Base-by-base conservation (phyloP, 1,139 yeast genomes). In the Pichia sp. region DNA sequence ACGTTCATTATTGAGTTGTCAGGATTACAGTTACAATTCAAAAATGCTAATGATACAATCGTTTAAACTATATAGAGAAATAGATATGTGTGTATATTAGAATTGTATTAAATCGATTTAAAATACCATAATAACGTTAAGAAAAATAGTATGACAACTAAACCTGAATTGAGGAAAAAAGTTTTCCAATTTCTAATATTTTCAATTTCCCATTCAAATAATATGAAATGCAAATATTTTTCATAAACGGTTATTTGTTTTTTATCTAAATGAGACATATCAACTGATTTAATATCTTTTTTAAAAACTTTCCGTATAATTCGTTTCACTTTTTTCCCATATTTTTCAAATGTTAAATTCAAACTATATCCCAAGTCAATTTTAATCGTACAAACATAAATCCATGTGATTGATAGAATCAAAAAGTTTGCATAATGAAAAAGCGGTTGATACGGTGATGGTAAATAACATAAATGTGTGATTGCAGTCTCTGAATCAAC, bases 391-490 rank as follows among this genome's bases (percentile, higher is more conserved):
- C 53, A 51, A 3, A 55, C 20, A 6, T 47, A 49, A 28, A 59
- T 42, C 41, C 61, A 51, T 6, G 38, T n/a, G 2, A 49, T 30
- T 5, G 52, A 48, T 1, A 53, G 6, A 0, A 57, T 6, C 8
- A 60, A 49, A 2, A 58, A 28, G 6, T 58, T 30, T 1, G 59
- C 48, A 53, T 80, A 80, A 22, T 64, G 52, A 28, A 64, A 63
- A 11, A 79, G 48, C 1, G 89, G 75, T 28, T 62, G 58, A 53
- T 74, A 82, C 1, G 96, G 94, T 33, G 72, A 70, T 1, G 95
- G 95, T 61, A 87, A 64, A 53, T 76, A 78, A 58, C 96, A 89
- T 59, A 82, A 71, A 34, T 71, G 63, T 0, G 90, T 78, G 37
- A 68, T 64, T 52, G 65, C 66, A 1, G 73, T 67, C 34, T 52